phyloP scores from a whole-genome alignment of 2,329 filamentous ascomycete genomes.

The Penicillium psychrosexuale region DNA sequence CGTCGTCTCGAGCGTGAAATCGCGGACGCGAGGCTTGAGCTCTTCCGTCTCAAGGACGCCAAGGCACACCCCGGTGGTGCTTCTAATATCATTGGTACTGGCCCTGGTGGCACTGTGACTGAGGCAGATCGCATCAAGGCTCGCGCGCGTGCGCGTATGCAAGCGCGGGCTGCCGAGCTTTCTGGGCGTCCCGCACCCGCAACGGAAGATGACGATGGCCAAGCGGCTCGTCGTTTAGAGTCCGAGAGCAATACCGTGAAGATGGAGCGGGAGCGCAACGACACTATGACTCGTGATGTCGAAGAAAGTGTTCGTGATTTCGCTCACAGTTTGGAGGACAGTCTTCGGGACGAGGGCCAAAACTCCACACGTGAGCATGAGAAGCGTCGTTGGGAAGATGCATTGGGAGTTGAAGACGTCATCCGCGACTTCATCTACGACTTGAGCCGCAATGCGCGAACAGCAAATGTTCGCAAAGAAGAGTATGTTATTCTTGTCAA shows the following conservation, averaged over 20 bases:
- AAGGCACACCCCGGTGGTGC: constrained; percentile 84
- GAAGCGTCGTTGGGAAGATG: constrained; percentile 91
- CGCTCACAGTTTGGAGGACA: constrained; percentile 77
- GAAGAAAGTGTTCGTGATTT: constrained; percentile 95
- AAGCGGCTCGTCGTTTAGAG: constrained; percentile 80
- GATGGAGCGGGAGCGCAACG: constrained; percentile 87
- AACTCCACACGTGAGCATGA: constrained; percentile 83
- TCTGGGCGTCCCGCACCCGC: constrained; percentile 77
- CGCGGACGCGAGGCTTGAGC: constrained; percentile 82
- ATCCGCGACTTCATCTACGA: constrained; percentile 98
- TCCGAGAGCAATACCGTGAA: constrained; percentile 79
- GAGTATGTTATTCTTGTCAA: constrained; percentile 44
- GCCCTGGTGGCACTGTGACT: constrained; percentile 83
- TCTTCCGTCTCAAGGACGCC: constrained; percentile 90
- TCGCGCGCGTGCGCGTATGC: constrained; percentile 96
- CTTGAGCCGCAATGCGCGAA: constrained; percentile 78
- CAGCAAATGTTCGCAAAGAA: constrained; percentile 65
- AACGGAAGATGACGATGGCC: constrained; percentile 65
- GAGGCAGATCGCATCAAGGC: constrained; percentile 94
- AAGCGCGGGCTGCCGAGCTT: constrained; percentile 88
- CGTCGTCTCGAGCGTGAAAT: constrained; percentile 88
- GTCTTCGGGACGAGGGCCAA: constrained; percentile 74
- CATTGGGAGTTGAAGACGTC: constrained; percentile 90
- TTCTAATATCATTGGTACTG: constrained; percentile 81
- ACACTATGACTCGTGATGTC: constrained; percentile 93